A percentile compares a stretch with the other conserved stretches of the same genome.
Conservation (phyloP, 2,329 filamentous ascomycete species). For the Microsporum ferrugineum region DNA sequence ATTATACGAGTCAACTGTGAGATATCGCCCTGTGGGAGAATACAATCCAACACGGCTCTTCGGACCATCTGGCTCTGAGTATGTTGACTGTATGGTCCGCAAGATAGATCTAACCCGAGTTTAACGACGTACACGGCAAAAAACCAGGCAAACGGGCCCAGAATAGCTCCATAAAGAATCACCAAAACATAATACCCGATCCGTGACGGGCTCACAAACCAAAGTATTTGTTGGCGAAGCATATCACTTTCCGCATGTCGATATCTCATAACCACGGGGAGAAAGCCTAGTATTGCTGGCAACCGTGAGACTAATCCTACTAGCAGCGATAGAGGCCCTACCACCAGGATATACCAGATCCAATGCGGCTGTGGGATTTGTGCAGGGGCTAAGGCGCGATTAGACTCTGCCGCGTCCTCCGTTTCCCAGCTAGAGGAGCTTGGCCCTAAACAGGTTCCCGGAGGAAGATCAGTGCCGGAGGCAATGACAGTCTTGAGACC, state of each 20-base stretch:
- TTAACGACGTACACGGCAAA: background rate
- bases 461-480: background rate
- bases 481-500: conserved; percentile 5
- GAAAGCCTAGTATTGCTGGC: background rate
- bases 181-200: conserved; percentile 5
- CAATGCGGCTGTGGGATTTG: conserved; percentile 1
- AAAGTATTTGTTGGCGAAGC: background rate
- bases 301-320: background rate
- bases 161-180: background rate
- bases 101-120: background rate
- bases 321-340: background rate
- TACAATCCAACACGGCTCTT: background rate
- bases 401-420: conserved; percentile 1
- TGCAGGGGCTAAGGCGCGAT: background rate
- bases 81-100: background rate
- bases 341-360: background rate
- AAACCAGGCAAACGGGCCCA: background rate
- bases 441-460: conserved; percentile 1
- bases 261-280: background rate
- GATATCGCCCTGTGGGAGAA: background rate
- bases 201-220: background rate
- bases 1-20: background rate
- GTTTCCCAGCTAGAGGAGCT: conserved; percentile 5
- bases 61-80: background rate
- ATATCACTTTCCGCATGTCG: background rate